Evolutionary conservation across 352 stramenopile genomes (phyloP).

Genomic region (Globisporangium heterothallicum): DNA sequence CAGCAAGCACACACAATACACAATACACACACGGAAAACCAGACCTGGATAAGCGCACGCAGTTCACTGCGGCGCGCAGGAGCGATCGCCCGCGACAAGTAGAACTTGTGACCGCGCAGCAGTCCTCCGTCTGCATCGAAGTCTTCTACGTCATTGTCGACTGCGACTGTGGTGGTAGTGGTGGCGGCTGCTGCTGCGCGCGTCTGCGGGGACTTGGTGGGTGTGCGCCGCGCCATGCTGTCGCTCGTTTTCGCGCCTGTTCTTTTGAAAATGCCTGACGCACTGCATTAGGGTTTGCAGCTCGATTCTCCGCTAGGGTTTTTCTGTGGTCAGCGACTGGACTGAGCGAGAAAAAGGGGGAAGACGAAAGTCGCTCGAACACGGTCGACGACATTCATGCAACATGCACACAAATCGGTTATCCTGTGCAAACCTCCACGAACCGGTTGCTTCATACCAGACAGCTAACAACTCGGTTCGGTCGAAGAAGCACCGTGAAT

Average conservation of each 20-base stretch:
- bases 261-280: too few species aligned
- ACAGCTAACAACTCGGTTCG: too few species aligned
- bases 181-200: background rate
- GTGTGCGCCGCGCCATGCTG: too few species aligned
- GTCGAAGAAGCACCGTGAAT: too few species aligned
- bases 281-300: too few species aligned
- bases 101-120: constrained; percentile 9
- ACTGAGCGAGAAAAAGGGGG: background rate
- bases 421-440: background rate
- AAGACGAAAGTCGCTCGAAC: background rate
- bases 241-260: too few species aligned
- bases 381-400: background rate
- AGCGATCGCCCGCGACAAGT: constrained; percentile 2
- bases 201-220: too few species aligned
- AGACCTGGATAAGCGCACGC: constrained; percentile 10
- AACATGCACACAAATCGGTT: too few species aligned
- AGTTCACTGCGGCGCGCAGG: background rate
- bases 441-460: too few species aligned
- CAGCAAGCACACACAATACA: background rate
- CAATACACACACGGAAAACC: background rate
- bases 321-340: too few species aligned
- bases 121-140: background rate
- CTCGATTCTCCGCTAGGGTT: too few species aligned
- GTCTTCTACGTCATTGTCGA: background rate
- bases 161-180: background rate